A percentile compares a stretch with the other conserved stretches of the same genome.
These are phyloP conservation scores for Sanghuangporus sanghuang DNA, from an alignment of 1,284 basidiomycete genomes.

Conservation along the genomic window DNA sequence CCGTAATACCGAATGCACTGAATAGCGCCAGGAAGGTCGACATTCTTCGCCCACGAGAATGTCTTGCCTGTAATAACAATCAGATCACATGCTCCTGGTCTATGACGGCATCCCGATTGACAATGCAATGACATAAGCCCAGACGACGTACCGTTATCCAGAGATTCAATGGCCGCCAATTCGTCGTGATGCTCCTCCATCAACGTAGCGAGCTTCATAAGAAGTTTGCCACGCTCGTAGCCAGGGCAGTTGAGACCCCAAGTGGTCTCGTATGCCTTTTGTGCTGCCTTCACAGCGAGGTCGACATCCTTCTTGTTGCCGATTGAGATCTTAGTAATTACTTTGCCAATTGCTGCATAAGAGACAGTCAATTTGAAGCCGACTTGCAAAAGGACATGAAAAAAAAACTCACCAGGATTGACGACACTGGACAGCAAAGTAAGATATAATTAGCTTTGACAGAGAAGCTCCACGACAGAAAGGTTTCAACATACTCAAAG, in stretches of 20 bases:
- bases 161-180: constrained; percentile 73
- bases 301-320: constrained; percentile 72
- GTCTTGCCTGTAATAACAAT: constrained; percentile 53
- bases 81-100: not conserved
- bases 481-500: constrained; percentile 40
- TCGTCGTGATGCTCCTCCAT: constrained; percentile 72
- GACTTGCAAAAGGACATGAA: not conserved
- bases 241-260: constrained; percentile 74
- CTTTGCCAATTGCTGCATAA: constrained; percentile 57
- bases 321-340: constrained; percentile 63
- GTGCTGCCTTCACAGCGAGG: constrained; percentile 70
- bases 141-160: constrained; percentile 57
- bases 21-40: constrained; percentile 71
- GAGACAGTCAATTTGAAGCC: not conserved
- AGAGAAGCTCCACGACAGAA: constrained; percentile 30
- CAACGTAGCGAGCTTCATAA: constrained; percentile 68
- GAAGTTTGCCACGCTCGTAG: constrained; percentile 53
- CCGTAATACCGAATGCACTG: constrained; percentile 68
- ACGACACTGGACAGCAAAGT: constrained; percentile 35
- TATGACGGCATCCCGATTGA: not conserved
- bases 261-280: constrained; percentile 66
- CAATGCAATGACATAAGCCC: not conserved
- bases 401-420: constrained; percentile 55
- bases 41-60: constrained; percentile 64
- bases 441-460: not conserved